Conservation (phyloP, 2,329 filamentous ascomycete species). For the Zymoseptoria brevis region DNA sequence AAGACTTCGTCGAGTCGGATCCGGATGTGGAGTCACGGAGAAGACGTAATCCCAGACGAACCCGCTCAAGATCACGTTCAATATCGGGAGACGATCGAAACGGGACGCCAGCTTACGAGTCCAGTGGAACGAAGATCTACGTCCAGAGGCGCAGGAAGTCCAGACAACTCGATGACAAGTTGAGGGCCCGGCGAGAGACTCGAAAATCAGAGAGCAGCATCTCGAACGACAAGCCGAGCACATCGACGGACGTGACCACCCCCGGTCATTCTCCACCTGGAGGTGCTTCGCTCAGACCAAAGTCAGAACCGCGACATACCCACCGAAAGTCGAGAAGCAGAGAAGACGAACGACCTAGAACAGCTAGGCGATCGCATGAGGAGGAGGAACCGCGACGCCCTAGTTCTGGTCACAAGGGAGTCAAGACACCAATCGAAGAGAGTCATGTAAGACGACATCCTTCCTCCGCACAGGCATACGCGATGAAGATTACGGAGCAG, state of each 20-base stretch:
- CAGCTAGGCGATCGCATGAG: slow-evolving; percentile 7
- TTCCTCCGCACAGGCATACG: slow-evolving; percentile 16
- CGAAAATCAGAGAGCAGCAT: slow-evolving; percentile 18
- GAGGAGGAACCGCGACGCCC: slow-evolving; percentile 3
- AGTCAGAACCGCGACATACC: slow-evolving; percentile 14
- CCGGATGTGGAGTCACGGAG: slow-evolving; percentile 17
- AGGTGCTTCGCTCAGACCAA: slow-evolving; percentile 1
- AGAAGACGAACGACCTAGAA: slow-evolving; percentile 6
- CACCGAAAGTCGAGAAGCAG: slow-evolving; percentile 6
- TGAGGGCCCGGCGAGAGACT: slow-evolving; percentile 22
- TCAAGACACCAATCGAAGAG: slow-evolving; percentile 11
- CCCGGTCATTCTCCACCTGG: slow-evolving; percentile 18
- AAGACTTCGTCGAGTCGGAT: slow-evolving; percentile 23
- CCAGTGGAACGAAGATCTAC: slow-evolving; percentile 28
- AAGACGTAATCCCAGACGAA: slow-evolving; percentile 16
- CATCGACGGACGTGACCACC: slow-evolving; percentile 26
- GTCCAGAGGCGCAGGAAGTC: slow-evolving; percentile 25
- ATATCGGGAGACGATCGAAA: slow-evolving; percentile 16
- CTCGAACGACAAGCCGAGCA: slow-evolving; percentile 22
- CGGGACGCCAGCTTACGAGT: slow-evolving; percentile 22
- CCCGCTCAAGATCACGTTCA: slow-evolving; percentile 20
- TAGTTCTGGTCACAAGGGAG: slow-evolving; percentile 6
- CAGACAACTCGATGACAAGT: slow-evolving; percentile 10
- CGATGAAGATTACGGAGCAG: slow-evolving; percentile 18
- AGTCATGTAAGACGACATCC: slow-evolving; percentile 6